Percentiles rank a stretch among this genome's conserved stretches.
Conservation (phyloP, 306 rosid species). For the Prunus mira region DNA sequence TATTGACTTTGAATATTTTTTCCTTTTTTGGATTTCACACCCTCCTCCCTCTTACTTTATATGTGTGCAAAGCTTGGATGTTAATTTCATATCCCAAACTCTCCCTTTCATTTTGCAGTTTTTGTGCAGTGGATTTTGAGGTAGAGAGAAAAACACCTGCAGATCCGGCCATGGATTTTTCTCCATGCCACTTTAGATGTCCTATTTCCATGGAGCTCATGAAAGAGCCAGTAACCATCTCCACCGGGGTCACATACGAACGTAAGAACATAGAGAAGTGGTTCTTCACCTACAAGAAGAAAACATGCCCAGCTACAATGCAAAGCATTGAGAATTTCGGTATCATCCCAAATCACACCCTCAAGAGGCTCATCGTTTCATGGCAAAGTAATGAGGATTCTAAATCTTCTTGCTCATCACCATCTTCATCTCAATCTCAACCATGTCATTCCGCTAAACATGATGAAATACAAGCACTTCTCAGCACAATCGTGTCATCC, state of each 20-base stretch:
- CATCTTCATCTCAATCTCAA: conserved; percentile 7
- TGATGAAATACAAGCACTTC: conserved; percentile 27
- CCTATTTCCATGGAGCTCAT: conserved; percentile 56
- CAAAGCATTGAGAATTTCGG: conserved; percentile 27
- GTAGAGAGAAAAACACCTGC: background rate
- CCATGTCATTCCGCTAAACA: background rate
- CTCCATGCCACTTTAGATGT: conserved; percentile 41
- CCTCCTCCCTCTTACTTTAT: conserved; percentile 9
- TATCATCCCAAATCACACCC: conserved; percentile 47
- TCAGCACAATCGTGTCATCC: conserved; percentile 37
- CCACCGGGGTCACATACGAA: conserved; percentile 56
- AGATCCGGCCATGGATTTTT: conserved; percentile 33
- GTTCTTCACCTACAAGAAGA: conserved; percentile 51
- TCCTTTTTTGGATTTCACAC: background rate
- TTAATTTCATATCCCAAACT: background rate
- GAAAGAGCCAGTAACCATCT: conserved; percentile 48
- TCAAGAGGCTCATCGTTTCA: conserved; percentile 46
- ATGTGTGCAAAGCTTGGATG: background rate
- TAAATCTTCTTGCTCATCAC: background rate
- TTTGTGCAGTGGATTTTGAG: background rate
- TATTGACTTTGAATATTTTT: conserved; percentile 38
- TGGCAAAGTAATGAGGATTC: conserved; percentile 28
- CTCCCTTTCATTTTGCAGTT: background rate
- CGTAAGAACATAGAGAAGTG: conserved; percentile 47
- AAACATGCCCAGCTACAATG: conserved; percentile 58